Conservation (phyloP, 495 filamentous ascomycete species). For the Paragyromitra xinjiangensis region DNA sequence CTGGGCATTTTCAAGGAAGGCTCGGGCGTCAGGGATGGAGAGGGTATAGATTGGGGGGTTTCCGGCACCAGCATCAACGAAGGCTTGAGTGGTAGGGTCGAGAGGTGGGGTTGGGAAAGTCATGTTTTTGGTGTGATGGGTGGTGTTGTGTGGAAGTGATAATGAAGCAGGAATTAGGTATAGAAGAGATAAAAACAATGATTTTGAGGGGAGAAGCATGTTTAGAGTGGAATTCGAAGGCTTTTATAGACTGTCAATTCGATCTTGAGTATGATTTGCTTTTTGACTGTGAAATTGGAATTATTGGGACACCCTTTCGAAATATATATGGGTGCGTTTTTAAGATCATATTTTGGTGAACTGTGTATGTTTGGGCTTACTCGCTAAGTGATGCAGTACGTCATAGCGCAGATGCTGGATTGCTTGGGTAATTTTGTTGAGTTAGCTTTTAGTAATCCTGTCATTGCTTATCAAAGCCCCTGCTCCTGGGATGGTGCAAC, state of each 20-base stretch:
- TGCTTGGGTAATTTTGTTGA: not conserved
- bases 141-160: not conserved
- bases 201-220: not conserved
- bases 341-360: not conserved
- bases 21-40: conserved; percentile 41
- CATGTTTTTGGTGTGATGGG: conserved; percentile 2
- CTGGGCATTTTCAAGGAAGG: conserved; percentile 32
- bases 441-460: not conserved
- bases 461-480: not conserved
- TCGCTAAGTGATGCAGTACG: not conserved
- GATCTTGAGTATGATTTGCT: not conserved
- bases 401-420: not conserved
- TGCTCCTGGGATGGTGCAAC: not conserved
- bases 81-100: conserved; percentile 53
- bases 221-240: not conserved
- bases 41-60: conserved; percentile 39
- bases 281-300: not conserved
- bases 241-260: not conserved
- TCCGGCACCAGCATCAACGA: conserved; percentile 23
- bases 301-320: not conserved
- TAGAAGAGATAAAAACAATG: not conserved
- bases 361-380: not conserved
- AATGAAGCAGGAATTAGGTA: not conserved
- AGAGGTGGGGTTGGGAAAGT: conserved; percentile 23
- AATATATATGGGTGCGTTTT: not conserved